Conservation (phyloP, 1,284 basidiomycete species). For the Melanopsichium pennsylvanicum region DNA sequence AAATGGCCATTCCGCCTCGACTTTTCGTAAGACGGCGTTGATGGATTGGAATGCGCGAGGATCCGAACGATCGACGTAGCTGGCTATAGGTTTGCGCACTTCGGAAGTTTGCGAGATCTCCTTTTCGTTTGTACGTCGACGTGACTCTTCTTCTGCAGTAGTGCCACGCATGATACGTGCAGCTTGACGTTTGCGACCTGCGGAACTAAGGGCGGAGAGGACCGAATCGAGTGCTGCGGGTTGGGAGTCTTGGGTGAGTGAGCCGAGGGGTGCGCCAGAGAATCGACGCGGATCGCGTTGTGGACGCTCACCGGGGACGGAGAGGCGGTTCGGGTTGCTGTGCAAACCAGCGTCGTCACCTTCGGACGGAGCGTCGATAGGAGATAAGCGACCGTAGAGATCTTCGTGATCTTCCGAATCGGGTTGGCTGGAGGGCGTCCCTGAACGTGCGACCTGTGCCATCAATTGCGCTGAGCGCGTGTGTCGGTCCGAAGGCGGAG, state of each 20-base stretch:
- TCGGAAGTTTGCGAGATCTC: conserved; percentile 48
- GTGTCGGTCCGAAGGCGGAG: conserved; percentile 36
- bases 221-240: conserved; percentile 57
- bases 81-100: conserved; percentile 30
- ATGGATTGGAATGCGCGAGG: conserved; percentile 54
- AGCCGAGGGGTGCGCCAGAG: conserved; percentile 50
- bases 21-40: conserved; percentile 63
- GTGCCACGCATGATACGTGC: conserved; percentile 61
- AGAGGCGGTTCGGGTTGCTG: conserved; percentile 30
- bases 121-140: conserved; percentile 44
- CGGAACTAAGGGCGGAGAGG: conserved; percentile 53
- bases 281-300: conserved; percentile 32
- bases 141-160: conserved; percentile 56
- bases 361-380: conserved; percentile 41
- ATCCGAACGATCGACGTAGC: conserved; percentile 50
- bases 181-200: conserved; percentile 58
- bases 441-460: conserved; percentile 35
- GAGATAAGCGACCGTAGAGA: conserved; percentile 53
- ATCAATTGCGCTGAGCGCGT: conserved; percentile 49
- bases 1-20: conserved; percentile 62
- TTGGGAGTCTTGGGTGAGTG: conserved; percentile 48
- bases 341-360: conserved; percentile 27
- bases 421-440: conserved; percentile 28
- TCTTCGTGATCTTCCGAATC: conserved; percentile 47
- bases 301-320: conserved; percentile 37